Evolutionary conservation across 1,284 basidiomycete species (phyloP), one percentile per base, ranked within the genome.

Genomic region (Erythrobasidium hasegawianum): DNA sequence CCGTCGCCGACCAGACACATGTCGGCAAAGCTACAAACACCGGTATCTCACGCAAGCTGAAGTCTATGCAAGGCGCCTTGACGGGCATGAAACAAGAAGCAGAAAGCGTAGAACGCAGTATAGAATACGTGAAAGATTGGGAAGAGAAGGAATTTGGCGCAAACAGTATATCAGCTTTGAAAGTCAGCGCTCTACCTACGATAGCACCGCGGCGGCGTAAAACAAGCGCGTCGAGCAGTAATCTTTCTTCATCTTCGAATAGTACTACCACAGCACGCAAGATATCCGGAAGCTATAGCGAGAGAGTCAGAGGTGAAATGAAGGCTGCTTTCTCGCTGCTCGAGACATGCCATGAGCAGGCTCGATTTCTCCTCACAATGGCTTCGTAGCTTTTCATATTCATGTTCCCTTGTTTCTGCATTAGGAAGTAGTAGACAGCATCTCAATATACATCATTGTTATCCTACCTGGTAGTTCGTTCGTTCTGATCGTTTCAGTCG

Each of bases 11-110:
- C 18, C 56, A 49, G 5, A 26, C 55, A n/a, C 62, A 65, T 33
- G 56, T 65, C 20, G 54, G 54, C 27, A 65, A 57, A 52, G 62
- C 62, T 11, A 29, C 62, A 22, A 33, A 27, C 27, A 65, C 40
- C 27, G 56, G 57, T 39, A 29, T 24, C 22, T 65, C 43, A 11
- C 26, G 62, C 9, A 65, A 52, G 45, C 26, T 65, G 20, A 56
- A 56, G 11, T 56, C 55, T 14, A 40, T 50, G 16, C 43, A 65
- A 18, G 20, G 40, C 47, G 62, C 53, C 10, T 2, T 65, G 4
- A 24, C 27, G n/a, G 43, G 56, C 11, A 29, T 65, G 3, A 50
- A 20, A 14, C n/a, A 27, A 18, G 62, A 65, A 43, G 16, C 29
- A 5, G 62, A 65, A 20, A 53, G 45, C 22, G 18, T 58, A 2